Conservation (phyloP, 1,139 yeast species). For the Nakaseomyces glabratus region DNA sequence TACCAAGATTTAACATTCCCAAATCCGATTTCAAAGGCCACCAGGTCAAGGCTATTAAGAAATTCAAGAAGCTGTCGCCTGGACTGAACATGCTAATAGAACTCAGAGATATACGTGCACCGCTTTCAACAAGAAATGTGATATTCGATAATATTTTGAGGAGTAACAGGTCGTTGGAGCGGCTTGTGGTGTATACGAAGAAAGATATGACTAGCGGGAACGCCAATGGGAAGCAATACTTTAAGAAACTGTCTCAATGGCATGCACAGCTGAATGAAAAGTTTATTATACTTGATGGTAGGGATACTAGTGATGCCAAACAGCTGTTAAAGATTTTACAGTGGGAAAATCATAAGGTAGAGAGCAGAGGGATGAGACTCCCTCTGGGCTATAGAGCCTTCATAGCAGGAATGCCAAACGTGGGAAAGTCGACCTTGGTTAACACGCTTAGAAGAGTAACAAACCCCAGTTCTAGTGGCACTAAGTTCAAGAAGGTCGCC, state of each 20-base stretch:
- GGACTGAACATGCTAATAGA: slow-evolving; percentile 77
- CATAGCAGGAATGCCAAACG: slow-evolving; percentile 94
- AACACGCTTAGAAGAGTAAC: slow-evolving; percentile 57
- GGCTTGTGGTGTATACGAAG: slow-evolving; percentile 29
- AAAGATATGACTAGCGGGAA: slow-evolving; percentile 18
- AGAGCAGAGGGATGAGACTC: slow-evolving; percentile 46
- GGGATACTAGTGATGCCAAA: slow-evolving; percentile 43
- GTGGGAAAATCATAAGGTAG: slow-evolving; percentile 26
- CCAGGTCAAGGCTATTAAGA: slow-evolving; percentile 70
- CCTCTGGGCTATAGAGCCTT: slow-evolving; percentile 73
- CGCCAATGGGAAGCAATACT: slow-evolving; percentile 11
- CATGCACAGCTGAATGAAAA: slow-evolving; percentile 44
- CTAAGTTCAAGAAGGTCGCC: slow-evolving; percentile 57
- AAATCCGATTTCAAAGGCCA: slow-evolving; percentile 86
- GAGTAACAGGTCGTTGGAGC: slow-evolving; percentile 36
- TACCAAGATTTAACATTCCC: slow-evolving; percentile 64
- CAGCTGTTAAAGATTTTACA: slow-evolving; percentile 44
- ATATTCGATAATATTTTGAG: slow-evolving; percentile 63
- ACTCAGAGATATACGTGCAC: slow-evolving; percentile 83
- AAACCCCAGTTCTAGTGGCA: slow-evolving; percentile 9
- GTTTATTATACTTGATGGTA: slow-evolving; percentile 54
- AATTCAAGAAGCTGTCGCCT: slow-evolving; percentile 62
- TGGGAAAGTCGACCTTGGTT: slow-evolving; percentile 90
- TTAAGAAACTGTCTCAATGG: slow-evolving; percentile 20
- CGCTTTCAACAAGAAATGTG: slow-evolving; percentile 72